Percentiles rank a stretch among this genome's conserved stretches.
Conservation (phyloP, 2,329 filamentous ascomycete genomes). For the Fusarium coicis region DNA sequence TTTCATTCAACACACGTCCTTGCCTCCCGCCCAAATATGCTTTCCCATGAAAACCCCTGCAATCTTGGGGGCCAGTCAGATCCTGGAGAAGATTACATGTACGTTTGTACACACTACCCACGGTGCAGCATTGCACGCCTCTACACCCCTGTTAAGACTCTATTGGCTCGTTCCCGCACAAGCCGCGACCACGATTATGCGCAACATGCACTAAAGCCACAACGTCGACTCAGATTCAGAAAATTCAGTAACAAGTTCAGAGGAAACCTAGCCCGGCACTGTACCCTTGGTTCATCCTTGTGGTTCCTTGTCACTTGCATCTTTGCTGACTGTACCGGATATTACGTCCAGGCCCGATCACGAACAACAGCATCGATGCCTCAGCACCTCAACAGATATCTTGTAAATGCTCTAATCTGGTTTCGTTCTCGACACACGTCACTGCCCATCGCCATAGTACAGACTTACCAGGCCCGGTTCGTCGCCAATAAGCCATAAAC, state of each 20-base stretch:
- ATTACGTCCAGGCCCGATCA: constrained; percentile 9
- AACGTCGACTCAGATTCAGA: constrained; percentile 53
- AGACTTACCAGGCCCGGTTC: background rate
- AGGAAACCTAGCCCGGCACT: constrained; percentile 47
- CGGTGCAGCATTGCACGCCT: constrained; percentile 42
- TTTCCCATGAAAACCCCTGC: constrained; percentile 30
- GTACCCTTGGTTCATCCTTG: constrained; percentile 24
- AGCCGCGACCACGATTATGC: constrained; percentile 62
- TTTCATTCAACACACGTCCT: constrained; percentile 26
- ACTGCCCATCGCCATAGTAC: background rate
- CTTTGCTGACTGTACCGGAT: constrained; percentile 6
- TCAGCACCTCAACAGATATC: background rate
- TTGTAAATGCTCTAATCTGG: background rate
- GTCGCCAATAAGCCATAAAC: background rate
- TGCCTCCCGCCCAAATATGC: constrained; percentile 30
- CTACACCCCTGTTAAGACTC: constrained; percentile 31
- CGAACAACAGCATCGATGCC: background rate
- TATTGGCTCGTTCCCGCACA: constrained; percentile 54
- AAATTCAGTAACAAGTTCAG: constrained; percentile 55
- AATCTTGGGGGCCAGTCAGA: constrained; percentile 21
- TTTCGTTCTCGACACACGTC: background rate
- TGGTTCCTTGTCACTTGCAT: constrained; percentile 22
- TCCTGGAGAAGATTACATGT: constrained; percentile 16
- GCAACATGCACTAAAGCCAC: constrained; percentile 64
- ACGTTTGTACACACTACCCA: constrained; percentile 15